Conservation (phyloP, 768 basidiomycete genomes). For the Hericium erinaceus region DNA sequence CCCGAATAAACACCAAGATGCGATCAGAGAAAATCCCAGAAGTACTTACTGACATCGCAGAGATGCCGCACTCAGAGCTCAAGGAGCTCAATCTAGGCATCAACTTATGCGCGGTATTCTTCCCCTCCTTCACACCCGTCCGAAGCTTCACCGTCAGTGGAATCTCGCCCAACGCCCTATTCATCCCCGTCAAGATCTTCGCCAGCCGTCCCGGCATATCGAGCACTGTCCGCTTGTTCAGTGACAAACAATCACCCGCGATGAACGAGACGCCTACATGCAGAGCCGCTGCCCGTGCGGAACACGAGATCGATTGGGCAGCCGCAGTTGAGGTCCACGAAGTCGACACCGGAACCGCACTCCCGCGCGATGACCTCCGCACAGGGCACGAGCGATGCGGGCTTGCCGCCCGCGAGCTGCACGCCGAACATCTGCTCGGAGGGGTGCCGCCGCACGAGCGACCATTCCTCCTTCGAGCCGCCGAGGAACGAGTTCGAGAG, state of each 20-base stretch:
- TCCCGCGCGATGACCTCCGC: slow-evolving; percentile 76
- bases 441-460: slow-evolving; percentile 80
- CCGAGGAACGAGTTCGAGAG: slow-evolving; percentile 83
- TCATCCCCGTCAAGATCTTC: slow-evolving; percentile 87
- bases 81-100: slow-evolving; percentile 58
- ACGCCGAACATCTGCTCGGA: slow-evolving; percentile 84
- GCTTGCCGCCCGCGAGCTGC: slow-evolving; percentile 87
- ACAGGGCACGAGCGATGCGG: slow-evolving; percentile 63
- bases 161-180: slow-evolving; percentile 77
- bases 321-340: slow-evolving; percentile 92
- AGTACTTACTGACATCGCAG: slow-evolving; percentile 40
- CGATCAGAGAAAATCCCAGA: background rate
- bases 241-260: background rate
- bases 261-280: slow-evolving; percentile 43
- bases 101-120: slow-evolving; percentile 80
- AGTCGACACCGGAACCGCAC: slow-evolving; percentile 62
- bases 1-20: background rate
- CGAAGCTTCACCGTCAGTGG: slow-evolving; percentile 89
- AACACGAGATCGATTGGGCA: slow-evolving; percentile 98
- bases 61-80: slow-evolving; percentile 40
- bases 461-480: slow-evolving; percentile 94
- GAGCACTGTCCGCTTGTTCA: slow-evolving; percentile 45
- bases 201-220: slow-evolving; percentile 77
- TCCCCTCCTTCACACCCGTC: slow-evolving; percentile 85
- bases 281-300: slow-evolving; percentile 82